These are phyloP conservation scores for Cladosporium sp. DNA, from an alignment of 2,329 filamentous ascomycete genomes.

Conservation along the genomic window DNA sequence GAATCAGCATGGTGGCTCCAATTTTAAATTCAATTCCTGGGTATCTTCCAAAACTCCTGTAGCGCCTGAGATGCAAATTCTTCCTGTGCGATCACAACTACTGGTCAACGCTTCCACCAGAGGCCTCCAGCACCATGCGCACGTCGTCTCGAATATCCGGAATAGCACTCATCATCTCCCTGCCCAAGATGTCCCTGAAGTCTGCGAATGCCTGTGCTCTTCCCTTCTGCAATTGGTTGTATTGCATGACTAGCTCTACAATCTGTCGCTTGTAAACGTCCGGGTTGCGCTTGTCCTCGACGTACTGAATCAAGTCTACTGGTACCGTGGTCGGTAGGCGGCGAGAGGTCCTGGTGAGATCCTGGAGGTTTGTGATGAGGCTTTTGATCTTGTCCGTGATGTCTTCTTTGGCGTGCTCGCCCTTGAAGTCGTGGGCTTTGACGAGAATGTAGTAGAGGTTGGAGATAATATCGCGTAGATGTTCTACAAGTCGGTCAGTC, in stretches of 20 bases:
- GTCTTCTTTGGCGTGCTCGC: constrained; percentile 52
- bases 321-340: constrained; percentile 52
- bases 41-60: neutral
- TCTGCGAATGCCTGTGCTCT: constrained; percentile 55
- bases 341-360: constrained; percentile 48
- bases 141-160: constrained; percentile 55
- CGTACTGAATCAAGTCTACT: constrained; percentile 61
- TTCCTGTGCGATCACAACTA: too few relatives aligned
- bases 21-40: neutral
- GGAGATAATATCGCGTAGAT: constrained; percentile 56
- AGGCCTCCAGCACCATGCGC: constrained; percentile 44
- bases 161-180: constrained; percentile 55
- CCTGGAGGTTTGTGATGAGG: constrained; percentile 51
- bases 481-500: neutral
- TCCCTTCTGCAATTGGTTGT: constrained; percentile 60
- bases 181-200: constrained; percentile 56
- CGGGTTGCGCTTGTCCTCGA: constrained; percentile 60
- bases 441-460: constrained; percentile 57
- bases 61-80: neutral
- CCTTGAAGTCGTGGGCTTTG: constrained; percentile 58
- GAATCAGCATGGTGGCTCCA: too few relatives aligned
- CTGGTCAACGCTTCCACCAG: constrained; percentile 33
- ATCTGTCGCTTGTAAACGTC: constrained; percentile 65
- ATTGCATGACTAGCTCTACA: constrained; percentile 58
- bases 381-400: constrained; percentile 53